Evolutionary conservation across 495 filamentous ascomycete species (phyloP), one percentile per base, ranked within the genome.

Genomic region (Aspergillus homomorphus): DNA sequence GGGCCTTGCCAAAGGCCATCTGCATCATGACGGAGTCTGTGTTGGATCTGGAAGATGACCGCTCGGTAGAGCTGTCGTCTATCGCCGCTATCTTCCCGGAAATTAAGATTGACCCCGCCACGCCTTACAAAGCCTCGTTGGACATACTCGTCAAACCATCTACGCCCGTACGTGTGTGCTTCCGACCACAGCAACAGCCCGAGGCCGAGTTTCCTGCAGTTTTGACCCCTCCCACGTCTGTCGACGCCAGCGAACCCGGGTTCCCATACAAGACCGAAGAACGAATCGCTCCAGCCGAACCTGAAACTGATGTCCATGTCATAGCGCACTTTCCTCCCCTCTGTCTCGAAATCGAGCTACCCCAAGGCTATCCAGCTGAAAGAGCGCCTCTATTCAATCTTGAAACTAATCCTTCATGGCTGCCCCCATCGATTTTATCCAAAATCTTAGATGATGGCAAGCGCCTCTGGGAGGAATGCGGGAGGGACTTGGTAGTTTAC

Each of bases 41-140:
- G 9, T 42, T 55, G n/a, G 49, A 64, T 41, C 61, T 64, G 30
- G 82, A 79, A 21, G 88, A 90, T 65, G 83, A 88, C 59, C 89
- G 94, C 54, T 79, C 86, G 18, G 78, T 87, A 16, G 94, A 98
- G 73, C 80, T 98, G 50, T 84, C 82, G 48, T 85, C 91, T n/a
- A 85, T 98, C 45, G 78, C 80, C 15, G 89, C 92, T 64, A 98
- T 98, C 61, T 98, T 84, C 61, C 93, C 93, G 19, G 94, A 98
- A 70, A 83, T 96, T 16, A 77, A 78, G 28, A 71, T 89, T 30
- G 79, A 84, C 53, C 73, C 81, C 4, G 65, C 80, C 4, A 62
- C 60, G 4, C 82, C 82, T 2, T 88, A 86, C 68, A 80, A 78
- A 51, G 85, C 89, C 2, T 80, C 79, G 6, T 78, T 98, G 54